Evolutionary conservation across 495 filamentous ascomycete genomes (phyloP).

Genomic region (Terfezia claveryi): DNA sequence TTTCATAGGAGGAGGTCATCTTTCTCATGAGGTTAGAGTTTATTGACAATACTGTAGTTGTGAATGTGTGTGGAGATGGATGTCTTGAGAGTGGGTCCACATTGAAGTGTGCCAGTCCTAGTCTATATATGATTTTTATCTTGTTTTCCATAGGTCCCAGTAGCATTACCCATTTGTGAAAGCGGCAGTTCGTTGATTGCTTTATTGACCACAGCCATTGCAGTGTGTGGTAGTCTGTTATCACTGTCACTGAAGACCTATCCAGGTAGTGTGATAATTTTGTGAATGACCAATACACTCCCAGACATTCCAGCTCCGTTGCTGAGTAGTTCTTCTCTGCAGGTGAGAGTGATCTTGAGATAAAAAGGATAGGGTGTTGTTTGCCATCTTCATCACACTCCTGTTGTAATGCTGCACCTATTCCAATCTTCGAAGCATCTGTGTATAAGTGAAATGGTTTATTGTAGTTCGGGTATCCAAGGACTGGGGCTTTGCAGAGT

Average conservation of each 20-base stretch:
- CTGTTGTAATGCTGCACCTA: not conserved
- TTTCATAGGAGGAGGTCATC: too few relatives aligned
- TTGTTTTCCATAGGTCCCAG: not conserved
- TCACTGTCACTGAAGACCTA: not conserved
- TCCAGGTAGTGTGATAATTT: not conserved
- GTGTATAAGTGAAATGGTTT: not conserved
- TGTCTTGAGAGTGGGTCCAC: not conserved
- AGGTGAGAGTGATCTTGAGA: not conserved
- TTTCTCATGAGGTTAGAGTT: too few relatives aligned
- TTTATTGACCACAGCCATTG: not conserved
- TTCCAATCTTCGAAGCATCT: not conserved
- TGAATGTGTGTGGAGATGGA: not conserved
- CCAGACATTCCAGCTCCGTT: not conserved
- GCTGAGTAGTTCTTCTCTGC: not conserved
- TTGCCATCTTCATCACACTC: not conserved
- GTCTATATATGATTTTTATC: not conserved
- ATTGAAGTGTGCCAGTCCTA: not conserved
- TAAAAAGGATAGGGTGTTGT: not conserved
- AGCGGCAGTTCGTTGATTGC: not conserved
- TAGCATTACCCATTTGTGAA: not conserved
- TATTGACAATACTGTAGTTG: too few relatives aligned
- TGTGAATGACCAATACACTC: not conserved
- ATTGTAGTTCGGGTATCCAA: not conserved
- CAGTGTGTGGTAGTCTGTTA: not conserved
- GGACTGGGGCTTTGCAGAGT: not conserved